Percentiles rank a stretch among this genome's conserved stretches.
These are phyloP conservation scores for Chrysanthemum seticuspe DNA, from an alignment of 129 eudicot genomes.

Conservation along the genomic window DNA sequence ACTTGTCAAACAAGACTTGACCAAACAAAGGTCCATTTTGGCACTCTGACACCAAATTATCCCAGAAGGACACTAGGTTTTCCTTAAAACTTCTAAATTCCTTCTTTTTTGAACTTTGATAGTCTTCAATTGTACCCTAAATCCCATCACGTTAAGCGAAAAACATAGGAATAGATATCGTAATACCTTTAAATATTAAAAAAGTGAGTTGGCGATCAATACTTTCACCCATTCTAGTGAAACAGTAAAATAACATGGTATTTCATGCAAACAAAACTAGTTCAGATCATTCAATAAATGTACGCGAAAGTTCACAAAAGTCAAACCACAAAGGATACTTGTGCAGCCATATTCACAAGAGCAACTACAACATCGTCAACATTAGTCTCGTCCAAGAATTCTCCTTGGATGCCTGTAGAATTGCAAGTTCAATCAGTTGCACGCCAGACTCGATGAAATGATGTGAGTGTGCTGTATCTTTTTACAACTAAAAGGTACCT, in stretches of 20 bases:
- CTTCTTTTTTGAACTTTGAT: constrained; percentile 85
- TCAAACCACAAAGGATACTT: constrained; percentile 48
- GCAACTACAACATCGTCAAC: constrained; percentile 94
- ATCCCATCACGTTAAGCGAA: constrained; percentile 44
- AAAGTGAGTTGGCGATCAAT: background rate
- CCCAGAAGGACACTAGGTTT: constrained; percentile 79
- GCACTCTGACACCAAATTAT: constrained; percentile 78
- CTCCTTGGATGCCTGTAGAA: constrained; percentile 64
- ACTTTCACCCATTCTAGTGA: background rate
- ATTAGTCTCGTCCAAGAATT: constrained; percentile 72
- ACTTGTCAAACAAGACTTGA: constrained; percentile 73
- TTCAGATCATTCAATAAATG: background rate
- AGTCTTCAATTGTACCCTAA: constrained; percentile 91
- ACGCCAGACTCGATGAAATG: constrained; percentile 15
- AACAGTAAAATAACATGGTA: background rate
- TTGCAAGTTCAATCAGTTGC: constrained; percentile 21
- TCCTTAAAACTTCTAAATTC: constrained; percentile 88
- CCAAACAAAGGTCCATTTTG: constrained; percentile 91
- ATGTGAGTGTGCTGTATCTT: background rate
- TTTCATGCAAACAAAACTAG: constrained; percentile 13
- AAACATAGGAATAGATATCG: constrained; percentile 20
- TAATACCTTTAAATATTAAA: background rate
- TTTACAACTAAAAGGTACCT: background rate
- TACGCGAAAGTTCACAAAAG: background rate
- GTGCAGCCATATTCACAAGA: constrained; percentile 79